Percentiles rank a stretch among this genome's conserved stretches.
Conservation (phyloP, 1,284 basidiomycete species). For the Pterulicium gracile region DNA sequence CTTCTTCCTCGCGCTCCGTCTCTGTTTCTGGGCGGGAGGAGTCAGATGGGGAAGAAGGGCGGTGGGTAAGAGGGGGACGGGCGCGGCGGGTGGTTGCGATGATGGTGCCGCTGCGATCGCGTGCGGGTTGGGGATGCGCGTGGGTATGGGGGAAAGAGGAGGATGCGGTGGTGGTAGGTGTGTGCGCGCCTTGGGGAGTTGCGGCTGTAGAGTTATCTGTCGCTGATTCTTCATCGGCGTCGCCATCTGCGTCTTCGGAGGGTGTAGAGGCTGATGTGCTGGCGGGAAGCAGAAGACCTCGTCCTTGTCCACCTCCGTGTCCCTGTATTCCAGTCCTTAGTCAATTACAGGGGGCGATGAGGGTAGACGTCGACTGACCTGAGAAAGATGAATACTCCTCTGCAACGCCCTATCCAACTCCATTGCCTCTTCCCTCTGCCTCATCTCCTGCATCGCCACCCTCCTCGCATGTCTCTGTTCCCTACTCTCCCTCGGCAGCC, state of each 20-base stretch:
- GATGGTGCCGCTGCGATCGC: slow-evolving; percentile 68
- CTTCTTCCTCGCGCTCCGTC: slow-evolving; percentile 57
- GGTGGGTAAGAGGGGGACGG: slow-evolving; percentile 21
- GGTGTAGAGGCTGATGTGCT: no score
- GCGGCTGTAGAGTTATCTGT: slow-evolving; percentile 47
- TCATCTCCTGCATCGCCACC: slow-evolving; percentile 38
- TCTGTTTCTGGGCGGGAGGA: slow-evolving; percentile 59
- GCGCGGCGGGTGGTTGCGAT: slow-evolving; percentile 40
- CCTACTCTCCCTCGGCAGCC: slow-evolving; percentile 57
- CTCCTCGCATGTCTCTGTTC: slow-evolving; percentile 57
- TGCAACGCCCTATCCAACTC: slow-evolving; percentile 48
- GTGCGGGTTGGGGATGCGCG: slow-evolving; percentile 24
- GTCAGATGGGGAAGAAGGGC: slow-evolving; percentile 35
- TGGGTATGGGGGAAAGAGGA: background rate
- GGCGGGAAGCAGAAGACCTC: no score
- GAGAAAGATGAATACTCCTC: slow-evolving; percentile 31
- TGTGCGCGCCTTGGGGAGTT: slow-evolving; percentile 29
- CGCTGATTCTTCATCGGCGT: slow-evolving; percentile 40
- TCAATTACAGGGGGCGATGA: no score
- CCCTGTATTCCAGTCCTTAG: no score
- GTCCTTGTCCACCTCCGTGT: no score
- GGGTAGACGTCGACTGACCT: no score
- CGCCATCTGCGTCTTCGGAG: slow-evolving; percentile 25
- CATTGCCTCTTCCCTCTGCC: slow-evolving; percentile 47
- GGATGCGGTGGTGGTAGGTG: background rate